A percentile compares a stretch with the other conserved stretches of the same genome.
These are phyloP conservation scores for Tuber calosporum DNA, from an alignment of 495 filamentous ascomycete species.

Conservation along the genomic window DNA sequence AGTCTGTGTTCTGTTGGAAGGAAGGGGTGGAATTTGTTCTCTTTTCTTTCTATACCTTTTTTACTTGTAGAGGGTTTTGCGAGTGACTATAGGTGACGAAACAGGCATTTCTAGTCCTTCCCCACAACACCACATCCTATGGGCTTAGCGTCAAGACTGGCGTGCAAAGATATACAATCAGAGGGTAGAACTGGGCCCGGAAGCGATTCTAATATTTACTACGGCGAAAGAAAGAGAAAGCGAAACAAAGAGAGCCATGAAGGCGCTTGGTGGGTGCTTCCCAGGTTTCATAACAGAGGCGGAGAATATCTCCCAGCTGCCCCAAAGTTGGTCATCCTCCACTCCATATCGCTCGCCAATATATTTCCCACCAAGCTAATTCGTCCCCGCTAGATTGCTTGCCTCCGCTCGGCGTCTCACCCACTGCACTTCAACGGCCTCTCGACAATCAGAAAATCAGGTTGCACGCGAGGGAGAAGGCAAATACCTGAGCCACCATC, in stretches of 20 bases:
- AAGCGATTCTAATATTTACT: too few species aligned
- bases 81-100: not conserved
- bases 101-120: not conserved
- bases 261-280: too few species aligned
- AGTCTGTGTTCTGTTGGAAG: not conserved
- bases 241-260: too few species aligned
- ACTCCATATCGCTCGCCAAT: not conserved
- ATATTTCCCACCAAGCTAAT: not conserved
- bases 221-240: too few species aligned
- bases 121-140: too few species aligned
- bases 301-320: not conserved
- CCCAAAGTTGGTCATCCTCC: not conserved
- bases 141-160: too few species aligned
- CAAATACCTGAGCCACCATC: too few species aligned
- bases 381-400: not conserved
- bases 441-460: too few species aligned
- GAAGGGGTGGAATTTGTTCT: not conserved
- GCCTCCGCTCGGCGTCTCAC: not conserved
- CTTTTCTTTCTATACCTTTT: not conserved
- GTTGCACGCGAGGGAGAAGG: too few species aligned
- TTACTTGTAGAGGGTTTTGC: not conserved
- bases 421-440: too few species aligned
- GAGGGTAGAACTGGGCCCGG: too few species aligned
- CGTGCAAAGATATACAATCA: too few species aligned
- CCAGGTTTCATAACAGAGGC: not conserved